Evolutionary conservation across 1,139 yeast genomes (phyloP), one percentile per base, ranked within the genome.

Genomic region (Trichomonascaceae sp.): DNA sequence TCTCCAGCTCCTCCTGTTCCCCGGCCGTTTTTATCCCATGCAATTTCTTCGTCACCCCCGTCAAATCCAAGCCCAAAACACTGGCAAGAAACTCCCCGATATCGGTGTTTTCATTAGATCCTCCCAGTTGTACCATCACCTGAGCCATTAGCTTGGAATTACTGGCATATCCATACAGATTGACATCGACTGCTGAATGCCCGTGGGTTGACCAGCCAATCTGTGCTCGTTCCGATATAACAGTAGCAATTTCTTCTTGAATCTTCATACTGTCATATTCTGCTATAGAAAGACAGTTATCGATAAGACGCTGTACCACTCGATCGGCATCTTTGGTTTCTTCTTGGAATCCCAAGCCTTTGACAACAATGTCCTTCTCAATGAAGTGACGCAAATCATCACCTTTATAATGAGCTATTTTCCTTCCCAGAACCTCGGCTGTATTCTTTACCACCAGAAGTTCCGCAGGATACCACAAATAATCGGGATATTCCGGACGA

Each of bases 141-240:
- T 51, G 49, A 13, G 65, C 56, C 62, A 70, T 70, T 43, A 81
- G 73, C 1, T 67, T 60, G 27, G 74, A 74, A 48, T 77, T 78
- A 61, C 83, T 84, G 18, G 89, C 77, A 63, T 82, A 79, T 0
- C 83, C 93, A 66, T 87, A 89, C 51, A 88, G 83, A 64, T 87
- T 87, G 38, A 89, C 96, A 68, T 89, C 96, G 13, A 88, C 96
- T 0, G 95, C 95, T 19, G 93, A 82, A 67, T 89, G 96, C 24
- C 95, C 96, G 62, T 85, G 90, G 0, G 96, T 87, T 8, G 93
- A 76, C 95, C 95, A 89, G 6, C 95, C 95, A 38, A 87, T 80
- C 65, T 83, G 84, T 0, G 96, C 87, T 57, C 95, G 78, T 12
- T 70, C 62, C 1, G 90, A 82, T 7, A 87, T 79, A 79, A 87